Evolutionary conservation across 345 rosid genomes (phyloP).

Genomic region (Aethionema arabicum): DNA sequence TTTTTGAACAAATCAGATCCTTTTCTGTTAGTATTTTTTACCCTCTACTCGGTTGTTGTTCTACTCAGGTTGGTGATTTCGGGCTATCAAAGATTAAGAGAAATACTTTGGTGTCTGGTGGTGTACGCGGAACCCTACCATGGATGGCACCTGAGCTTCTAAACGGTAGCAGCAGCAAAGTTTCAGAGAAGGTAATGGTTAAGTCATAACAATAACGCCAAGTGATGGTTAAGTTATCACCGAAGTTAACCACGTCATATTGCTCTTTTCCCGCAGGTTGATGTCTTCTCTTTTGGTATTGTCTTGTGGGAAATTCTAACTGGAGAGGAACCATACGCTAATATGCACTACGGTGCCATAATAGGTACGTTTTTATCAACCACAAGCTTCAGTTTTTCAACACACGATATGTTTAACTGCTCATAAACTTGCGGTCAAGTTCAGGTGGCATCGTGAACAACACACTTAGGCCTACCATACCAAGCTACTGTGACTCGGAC

Average conservation of each 20-base stretch:
- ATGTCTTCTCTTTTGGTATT: slow-evolving; percentile 80
- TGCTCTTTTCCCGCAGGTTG: slow-evolving; percentile 51
- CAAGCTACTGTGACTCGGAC: slow-evolving; percentile 60
- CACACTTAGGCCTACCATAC: slow-evolving; percentile 77
- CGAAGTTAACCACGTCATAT: background rate
- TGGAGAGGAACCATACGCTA: slow-evolving; percentile 84
- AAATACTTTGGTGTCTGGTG: slow-evolving; percentile 84
- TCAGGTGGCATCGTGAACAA: slow-evolving; percentile 85
- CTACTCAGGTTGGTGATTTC: slow-evolving; percentile 71
- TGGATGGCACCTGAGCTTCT: slow-evolving; percentile 93
- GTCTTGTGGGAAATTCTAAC: slow-evolving; percentile 91
- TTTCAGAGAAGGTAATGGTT: slow-evolving; percentile 70
- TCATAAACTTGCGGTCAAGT: background rate
- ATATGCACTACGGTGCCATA: slow-evolving; percentile 83
- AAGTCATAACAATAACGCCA: background rate
- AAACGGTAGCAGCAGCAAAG: slow-evolving; percentile 72
- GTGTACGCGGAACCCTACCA: slow-evolving; percentile 82
- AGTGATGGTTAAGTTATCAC: no score
- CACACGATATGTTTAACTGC: slow-evolving; percentile 6
- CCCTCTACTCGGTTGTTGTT: slow-evolving; percentile 9
- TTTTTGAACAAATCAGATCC: slow-evolving; percentile 11
- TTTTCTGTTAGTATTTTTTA: background rate
- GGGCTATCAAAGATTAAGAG: slow-evolving; percentile 79
- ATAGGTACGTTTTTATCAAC: slow-evolving; percentile 49
- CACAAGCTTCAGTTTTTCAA: background rate